Evolutionary conservation across 2,329 filamentous ascomycete genomes (phyloP).

Genomic region (Monosporascus sp.): DNA sequence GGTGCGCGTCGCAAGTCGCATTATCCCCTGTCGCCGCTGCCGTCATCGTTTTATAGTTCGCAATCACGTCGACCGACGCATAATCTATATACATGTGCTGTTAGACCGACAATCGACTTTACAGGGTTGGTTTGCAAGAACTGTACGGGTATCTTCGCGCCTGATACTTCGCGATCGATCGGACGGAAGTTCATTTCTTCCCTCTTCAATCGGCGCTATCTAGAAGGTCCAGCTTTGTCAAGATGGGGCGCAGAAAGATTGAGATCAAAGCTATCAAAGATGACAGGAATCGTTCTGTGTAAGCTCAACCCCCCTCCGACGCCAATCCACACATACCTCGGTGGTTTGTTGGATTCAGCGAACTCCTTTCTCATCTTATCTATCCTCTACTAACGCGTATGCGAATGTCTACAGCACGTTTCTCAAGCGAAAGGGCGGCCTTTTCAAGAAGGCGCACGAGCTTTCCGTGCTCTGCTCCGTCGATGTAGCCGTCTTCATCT

Average conservation of each 20-base stretch:
- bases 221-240: slow-evolving; percentile 17
- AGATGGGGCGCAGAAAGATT: slow-evolving; percentile 97
- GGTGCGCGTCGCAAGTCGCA: neutral
- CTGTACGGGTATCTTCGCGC: neutral
- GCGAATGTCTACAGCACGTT: slow-evolving; percentile 64
- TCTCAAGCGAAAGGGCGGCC: slow-evolving; percentile 93
- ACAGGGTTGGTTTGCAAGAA: neutral
- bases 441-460: slow-evolving; percentile 99
- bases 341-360: neutral
- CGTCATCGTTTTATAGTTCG: neutral
- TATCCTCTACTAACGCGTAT: slow-evolving; percentile 10
- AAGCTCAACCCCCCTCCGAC: slow-evolving; percentile 37
- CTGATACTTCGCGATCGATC: neutral
- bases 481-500: slow-evolving; percentile 97
- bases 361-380: slow-evolving; percentile 1
- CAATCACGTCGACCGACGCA: neutral
- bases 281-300: slow-evolving; percentile 96
- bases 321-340: neutral
- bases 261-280: slow-evolving; percentile 99
- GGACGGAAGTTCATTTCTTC: neutral
- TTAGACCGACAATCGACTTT: neutral
- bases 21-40: too few species aligned
- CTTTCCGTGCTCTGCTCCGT: slow-evolving; percentile 96
- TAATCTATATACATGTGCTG: neutral
- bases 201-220: slow-evolving; percentile 2